Percentiles rank a stretch among this genome's conserved stretches.
Conservation (phyloP, 1,139 yeast species). For the Suhomyces panamericanus region DNA sequence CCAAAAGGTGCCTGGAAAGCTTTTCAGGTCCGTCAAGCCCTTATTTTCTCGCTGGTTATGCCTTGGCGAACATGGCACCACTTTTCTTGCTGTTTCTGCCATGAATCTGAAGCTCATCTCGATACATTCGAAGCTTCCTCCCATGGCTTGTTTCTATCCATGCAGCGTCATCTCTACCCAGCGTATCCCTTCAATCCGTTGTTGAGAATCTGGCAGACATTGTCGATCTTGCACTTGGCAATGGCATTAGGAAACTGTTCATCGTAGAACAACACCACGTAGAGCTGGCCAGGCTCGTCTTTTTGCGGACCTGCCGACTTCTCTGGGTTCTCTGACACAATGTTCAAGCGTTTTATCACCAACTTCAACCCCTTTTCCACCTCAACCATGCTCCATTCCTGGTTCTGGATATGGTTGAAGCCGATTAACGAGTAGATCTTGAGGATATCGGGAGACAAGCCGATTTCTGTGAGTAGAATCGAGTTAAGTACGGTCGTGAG, state of each 20-base stretch:
- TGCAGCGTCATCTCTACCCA: background rate
- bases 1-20: too few relatives aligned
- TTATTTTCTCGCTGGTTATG: too few relatives aligned
- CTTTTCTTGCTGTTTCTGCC: too few relatives aligned
- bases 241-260: constrained; percentile 37
- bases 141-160: background rate
- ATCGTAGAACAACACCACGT: constrained; percentile 35
- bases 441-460: constrained; percentile 39
- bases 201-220: constrained; percentile 30
- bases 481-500: constrained; percentile 36
- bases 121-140: too few relatives aligned
- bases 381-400: constrained; percentile 36
- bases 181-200: constrained; percentile 38
- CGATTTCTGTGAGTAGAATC: constrained; percentile 15
- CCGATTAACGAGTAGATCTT: constrained; percentile 50
- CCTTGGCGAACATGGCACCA: too few relatives aligned
- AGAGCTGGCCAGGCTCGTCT: constrained; percentile 16
- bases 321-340: constrained; percentile 12
- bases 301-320: background rate
- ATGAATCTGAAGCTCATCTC: too few relatives aligned
- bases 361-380: constrained; percentile 33
- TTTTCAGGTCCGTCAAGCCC: too few relatives aligned
- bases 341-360: constrained; percentile 27
- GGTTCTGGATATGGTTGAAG: constrained; percentile 32
- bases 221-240: constrained; percentile 47